Evolutionary conservation across 2,329 filamentous ascomycete genomes (phyloP), one percentile per base, ranked within the genome.

Genomic region (Sordariomycetes sp.): DNA sequence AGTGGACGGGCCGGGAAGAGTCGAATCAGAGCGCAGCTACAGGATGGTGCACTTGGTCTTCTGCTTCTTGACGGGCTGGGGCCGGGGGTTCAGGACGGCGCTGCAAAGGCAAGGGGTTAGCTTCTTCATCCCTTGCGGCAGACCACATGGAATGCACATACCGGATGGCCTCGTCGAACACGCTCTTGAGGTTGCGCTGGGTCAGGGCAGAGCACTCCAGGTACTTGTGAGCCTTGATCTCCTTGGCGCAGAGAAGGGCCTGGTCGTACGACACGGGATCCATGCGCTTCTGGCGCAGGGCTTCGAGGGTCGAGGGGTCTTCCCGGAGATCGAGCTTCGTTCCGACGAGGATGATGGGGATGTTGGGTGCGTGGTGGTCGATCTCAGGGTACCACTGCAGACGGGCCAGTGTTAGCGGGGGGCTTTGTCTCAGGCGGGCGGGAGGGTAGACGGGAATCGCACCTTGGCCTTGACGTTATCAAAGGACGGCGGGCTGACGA

Each of bases 381-480:
- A 97, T 97, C 73, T 99, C 93, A 59, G 94, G 93, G 74, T 88
- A 93, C 93, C 93, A 97, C 91, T 97, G 59, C 35, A 55, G 28
- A 54, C 16, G 20, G 40, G n/a, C 28, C 20, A 51, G 14, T 3
- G 46, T 50, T 24, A 50, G 46, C 2, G 22, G 46, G 46, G 1
- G 54, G 14, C 16, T 43, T 28, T 20, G 34, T 20, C 12, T 24
- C 20, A 18, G 20, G 14, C 37, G 54, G 1, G 22, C 46, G 46
- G 20, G 5, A 7, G n/a, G 43, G 10, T 20, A 10, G 20, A 24
- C 11, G 46, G 3, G 20, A 24, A n/a, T n/a, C 79, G 64, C 79
- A 96, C 92, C 87, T 97, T 99, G 61, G 92, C 92, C 77, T 91
- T 94, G 71, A 99, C 93, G 84, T 99, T 99, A 76, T 97, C 94